Base-by-base conservation (phyloP, 2,329 filamentous ascomycete genomes). In the Cladosporium sp. region DNA sequence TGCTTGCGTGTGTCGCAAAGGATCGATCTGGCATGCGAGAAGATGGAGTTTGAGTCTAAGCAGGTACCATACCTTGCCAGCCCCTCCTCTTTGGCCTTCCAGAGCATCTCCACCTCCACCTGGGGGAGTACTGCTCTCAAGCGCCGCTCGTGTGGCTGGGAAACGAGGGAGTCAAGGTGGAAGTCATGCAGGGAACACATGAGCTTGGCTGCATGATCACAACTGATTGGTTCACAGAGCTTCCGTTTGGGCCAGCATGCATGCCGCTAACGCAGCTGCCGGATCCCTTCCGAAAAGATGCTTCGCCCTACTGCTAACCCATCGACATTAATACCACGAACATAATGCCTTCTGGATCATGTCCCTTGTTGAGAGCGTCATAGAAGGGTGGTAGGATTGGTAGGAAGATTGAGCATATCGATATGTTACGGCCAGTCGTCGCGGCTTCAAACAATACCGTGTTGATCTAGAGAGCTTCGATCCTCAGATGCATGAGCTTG, bases 41-140 rank as follows among this genome's bases (percentile, higher is more conserved):
- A 32, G 54, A 57, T 57, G 30, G 11, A 14, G 53, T 23, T 25
- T 30, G 30, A 32, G 54, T 36, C 26, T 48, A 62, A 48, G 46
- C 59, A 39, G 59, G 59, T 62, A 62, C 39, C 39, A 21, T 46
- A 46, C n/a, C 2, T 21, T 30, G 48, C 59, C 59, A 62, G 59
- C 59, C 59, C 28, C 59, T 48, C 32, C 54, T 43, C 49, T 53
- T 7, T 53, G 49, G 49, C 53, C 53, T 57, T n/a, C 32, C 23
- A 34, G n/a, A n/a, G n/a, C 7, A 4, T 32, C 54, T 39, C 54
- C 30, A 32, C 13, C n/a, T n/a, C n/a, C n/a, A n/a, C n/a, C n/a
- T 57, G 54, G 51, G 51, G 51, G 18, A n/a, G 4, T 21, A 18
- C 39, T 43, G 39, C n/a, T 43, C 36, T 46, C 39, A 46, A 46